Conservation (phyloP, 2,329 filamentous ascomycete genomes). For the Thielaviopsis punctulata region DNA sequence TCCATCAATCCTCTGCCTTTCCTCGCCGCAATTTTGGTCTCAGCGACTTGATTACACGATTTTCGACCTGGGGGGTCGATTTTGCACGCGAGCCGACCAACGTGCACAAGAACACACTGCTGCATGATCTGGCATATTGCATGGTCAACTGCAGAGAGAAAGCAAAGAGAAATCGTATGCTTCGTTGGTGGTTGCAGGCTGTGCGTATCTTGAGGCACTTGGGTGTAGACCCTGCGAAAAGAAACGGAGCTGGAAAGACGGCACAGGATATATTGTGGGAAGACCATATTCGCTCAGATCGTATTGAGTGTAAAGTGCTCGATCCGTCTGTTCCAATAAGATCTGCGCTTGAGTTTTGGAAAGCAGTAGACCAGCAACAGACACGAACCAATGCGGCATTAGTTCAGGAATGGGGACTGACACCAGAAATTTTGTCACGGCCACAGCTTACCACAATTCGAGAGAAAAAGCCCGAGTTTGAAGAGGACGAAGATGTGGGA, state of each 20-base stretch:
- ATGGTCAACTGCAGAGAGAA: neutral
- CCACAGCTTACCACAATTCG: neutral
- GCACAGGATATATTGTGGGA: slow-evolving; percentile 6
- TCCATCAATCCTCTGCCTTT: slow-evolving; percentile 2
- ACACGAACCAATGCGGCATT: neutral
- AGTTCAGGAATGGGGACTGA: neutral
- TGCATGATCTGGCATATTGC: slow-evolving; percentile 8
- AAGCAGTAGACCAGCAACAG: neutral
- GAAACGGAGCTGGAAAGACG: neutral
- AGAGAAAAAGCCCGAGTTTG: neutral
- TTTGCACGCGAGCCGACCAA: neutral
- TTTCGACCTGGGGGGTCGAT: slow-evolving; percentile 5
- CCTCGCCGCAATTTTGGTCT: slow-evolving; percentile 5
- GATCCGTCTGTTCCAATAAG: neutral
- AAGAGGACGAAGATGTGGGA: neutral
- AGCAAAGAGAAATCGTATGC: neutral
- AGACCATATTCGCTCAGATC: neutral
- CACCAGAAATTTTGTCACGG: neutral
- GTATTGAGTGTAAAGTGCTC: neutral
- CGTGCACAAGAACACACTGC: slow-evolving; percentile 3
- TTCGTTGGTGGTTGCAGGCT: slow-evolving; percentile 4
- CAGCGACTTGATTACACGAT: neutral
- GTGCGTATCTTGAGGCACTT: slow-evolving; percentile 1
- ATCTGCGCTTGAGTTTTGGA: neutral
- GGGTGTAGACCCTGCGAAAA: slow-evolving; percentile 4